These are phyloP conservation scores for Rhododendron simsii DNA, from an alignment of 148 eudicot species.

Conservation along the genomic window DNA sequence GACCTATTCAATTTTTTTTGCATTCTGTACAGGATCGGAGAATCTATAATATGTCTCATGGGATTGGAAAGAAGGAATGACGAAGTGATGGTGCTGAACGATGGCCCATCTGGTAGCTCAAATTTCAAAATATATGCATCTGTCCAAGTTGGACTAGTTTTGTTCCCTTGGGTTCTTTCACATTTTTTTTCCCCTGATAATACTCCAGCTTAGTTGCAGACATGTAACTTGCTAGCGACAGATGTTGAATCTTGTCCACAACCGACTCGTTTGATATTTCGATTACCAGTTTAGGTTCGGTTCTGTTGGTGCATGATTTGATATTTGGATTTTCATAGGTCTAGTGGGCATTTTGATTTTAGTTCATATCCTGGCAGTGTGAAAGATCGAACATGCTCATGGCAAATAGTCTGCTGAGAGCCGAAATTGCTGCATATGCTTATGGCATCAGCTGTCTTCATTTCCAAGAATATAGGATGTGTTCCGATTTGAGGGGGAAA, in stretches of 20 bases:
- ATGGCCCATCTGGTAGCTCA: background rate
- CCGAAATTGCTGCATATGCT: no score
- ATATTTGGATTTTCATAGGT: no score
- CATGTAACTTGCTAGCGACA: constrained; percentile 6
- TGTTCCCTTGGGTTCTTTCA: background rate
- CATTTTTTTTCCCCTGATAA: background rate
- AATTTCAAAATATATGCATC: background rate
- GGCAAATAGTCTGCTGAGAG: no score
- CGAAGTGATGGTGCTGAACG: background rate
- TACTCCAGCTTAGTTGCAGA: constrained; percentile 10
- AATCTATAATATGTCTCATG: constrained; percentile 87
- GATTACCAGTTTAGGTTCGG: background rate
- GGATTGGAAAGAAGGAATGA: constrained; percentile 86
- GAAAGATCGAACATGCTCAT: no score
- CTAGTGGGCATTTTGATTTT: no score
- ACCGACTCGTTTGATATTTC: background rate
- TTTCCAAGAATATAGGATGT: no score
- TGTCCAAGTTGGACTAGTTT: background rate
- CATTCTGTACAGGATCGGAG: constrained; percentile 47
- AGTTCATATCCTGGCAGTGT: no score
- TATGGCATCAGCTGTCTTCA: no score
- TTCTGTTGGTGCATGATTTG: no score
- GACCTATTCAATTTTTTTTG: background rate
- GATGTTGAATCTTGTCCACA: background rate
- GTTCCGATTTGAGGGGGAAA: no score